phyloP scores from a whole-genome alignment of 2,329 filamentous ascomycete species.

The Trichoderma cornu-damae region DNA sequence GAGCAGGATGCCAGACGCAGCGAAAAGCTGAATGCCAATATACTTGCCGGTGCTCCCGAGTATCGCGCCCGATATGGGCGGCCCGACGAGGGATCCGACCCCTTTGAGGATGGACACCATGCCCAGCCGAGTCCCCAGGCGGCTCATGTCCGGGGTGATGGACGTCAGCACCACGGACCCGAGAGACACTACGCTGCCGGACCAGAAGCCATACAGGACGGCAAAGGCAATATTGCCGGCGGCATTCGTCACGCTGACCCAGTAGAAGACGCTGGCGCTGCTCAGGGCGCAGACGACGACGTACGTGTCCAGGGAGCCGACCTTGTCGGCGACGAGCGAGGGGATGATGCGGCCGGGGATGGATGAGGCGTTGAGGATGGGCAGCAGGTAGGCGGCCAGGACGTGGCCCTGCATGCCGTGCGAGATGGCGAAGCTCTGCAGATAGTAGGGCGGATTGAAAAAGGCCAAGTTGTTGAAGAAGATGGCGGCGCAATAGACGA shows the following conservation, averaged over 20 bases:
- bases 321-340: constrained; percentile 38
- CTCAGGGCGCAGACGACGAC: constrained; percentile 33
- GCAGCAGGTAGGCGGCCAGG: constrained; percentile 42
- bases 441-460: constrained; percentile 42
- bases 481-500: constrained; percentile 31
- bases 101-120: constrained; percentile 37
- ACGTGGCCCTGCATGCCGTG: constrained; percentile 28
- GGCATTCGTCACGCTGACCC: constrained; percentile 36
- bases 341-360: constrained; percentile 46
- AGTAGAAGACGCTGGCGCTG: constrained; percentile 36
- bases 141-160: constrained; percentile 37
- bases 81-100: constrained; percentile 34
- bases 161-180: constrained; percentile 39
- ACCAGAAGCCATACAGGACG: constrained; percentile 44
- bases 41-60: constrained; percentile 23
- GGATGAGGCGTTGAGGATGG: constrained; percentile 48
- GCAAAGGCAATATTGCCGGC: constrained; percentile 39
- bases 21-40: constrained; percentile 26
- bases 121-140: constrained; percentile 42
- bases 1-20: constrained; percentile 24
- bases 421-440: constrained; percentile 40
- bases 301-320: constrained; percentile 40
- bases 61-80: constrained; percentile 39
- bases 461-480: constrained; percentile 34
- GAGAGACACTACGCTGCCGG: constrained; percentile 41